phyloP scores from a whole-genome alignment of 768 basidiomycete genomes.

The Phaeolepiota aurea region DNA sequence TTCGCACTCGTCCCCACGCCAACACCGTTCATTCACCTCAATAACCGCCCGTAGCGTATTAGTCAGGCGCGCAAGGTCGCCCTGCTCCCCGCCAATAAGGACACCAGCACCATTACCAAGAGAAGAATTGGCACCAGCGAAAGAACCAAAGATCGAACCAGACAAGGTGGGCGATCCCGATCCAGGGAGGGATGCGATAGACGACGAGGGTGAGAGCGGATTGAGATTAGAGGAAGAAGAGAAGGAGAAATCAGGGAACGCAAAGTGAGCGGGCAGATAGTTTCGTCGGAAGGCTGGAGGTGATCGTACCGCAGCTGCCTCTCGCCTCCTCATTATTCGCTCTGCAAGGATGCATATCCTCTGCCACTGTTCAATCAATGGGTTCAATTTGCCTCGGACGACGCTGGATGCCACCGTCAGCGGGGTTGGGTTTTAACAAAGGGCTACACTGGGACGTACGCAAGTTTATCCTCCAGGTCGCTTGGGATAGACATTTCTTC shows the following conservation, averaged over 20 bases:
- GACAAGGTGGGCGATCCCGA: slow-evolving; percentile 25
- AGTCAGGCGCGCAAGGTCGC: slow-evolving; percentile 76
- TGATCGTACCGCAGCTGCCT: slow-evolving; percentile 85
- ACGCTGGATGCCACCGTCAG: slow-evolving; percentile 35
- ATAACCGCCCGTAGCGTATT: slow-evolving; percentile 73
- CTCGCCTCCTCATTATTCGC: slow-evolving; percentile 81
- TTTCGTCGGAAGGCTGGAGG: slow-evolving; percentile 54
- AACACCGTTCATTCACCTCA: slow-evolving; percentile 75
- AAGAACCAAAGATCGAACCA: slow-evolving; percentile 19
- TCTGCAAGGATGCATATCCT: slow-evolving; percentile 82
- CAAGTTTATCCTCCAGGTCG: slow-evolving; percentile 86
- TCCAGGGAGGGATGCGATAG: slow-evolving; percentile 23
- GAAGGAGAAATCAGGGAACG: slow-evolving; percentile 42
- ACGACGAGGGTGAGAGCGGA: slow-evolving; percentile 20
- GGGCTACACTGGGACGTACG: slow-evolving; percentile 29
- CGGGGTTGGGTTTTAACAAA: slow-evolving; percentile 3
- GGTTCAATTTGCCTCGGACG: slow-evolving; percentile 66
- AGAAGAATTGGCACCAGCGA: slow-evolving; percentile 20
- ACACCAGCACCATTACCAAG: too few relatives aligned
- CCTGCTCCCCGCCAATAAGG: slow-evolving; percentile 38
- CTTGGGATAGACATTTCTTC: slow-evolving; percentile 93
- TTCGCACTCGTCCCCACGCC: slow-evolving; percentile 79
- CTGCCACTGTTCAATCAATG: slow-evolving; percentile 87
- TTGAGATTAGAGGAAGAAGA: slow-evolving; percentile 24
- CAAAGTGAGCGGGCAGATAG: slow-evolving; percentile 64